Conservation (phyloP, 306 rosid genomes). For the Betula pendula region DNA sequence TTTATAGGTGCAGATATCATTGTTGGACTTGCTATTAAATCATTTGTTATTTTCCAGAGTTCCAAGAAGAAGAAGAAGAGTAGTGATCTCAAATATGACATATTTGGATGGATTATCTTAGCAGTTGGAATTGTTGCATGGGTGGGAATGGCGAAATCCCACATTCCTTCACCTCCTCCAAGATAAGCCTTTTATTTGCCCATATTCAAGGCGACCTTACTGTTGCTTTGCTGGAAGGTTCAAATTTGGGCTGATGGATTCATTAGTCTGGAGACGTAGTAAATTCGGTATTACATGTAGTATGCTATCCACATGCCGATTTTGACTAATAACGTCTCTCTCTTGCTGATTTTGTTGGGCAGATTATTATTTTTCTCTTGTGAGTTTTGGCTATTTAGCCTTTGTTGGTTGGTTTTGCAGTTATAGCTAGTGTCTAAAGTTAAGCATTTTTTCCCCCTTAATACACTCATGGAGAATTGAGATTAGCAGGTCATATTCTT, state of each 20-base stretch:
- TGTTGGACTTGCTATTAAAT: background rate
- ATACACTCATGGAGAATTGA: background rate
- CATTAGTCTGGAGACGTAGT: slow-evolving; percentile 19
- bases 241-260: slow-evolving; percentile 22
- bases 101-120: slow-evolving; percentile 82
- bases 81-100: slow-evolving; percentile 70
- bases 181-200: slow-evolving; percentile 41
- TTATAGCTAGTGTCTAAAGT: background rate
- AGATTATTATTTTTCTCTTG: slow-evolving; percentile 1
- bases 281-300: slow-evolving; percentile 28
- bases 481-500: background rate
- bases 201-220: slow-evolving; percentile 15
- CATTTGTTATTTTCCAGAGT: slow-evolving; percentile 36
- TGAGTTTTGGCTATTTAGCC: background rate
- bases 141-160: slow-evolving; percentile 77
- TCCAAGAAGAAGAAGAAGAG: slow-evolving; percentile 61
- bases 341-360: slow-evolving; percentile 10
- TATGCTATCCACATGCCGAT: slow-evolving; percentile 16
- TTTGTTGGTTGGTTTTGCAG: slow-evolving; percentile 15
- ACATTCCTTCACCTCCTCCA: slow-evolving; percentile 59
- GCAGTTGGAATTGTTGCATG: slow-evolving; percentile 69
- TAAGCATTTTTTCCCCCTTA: background rate
- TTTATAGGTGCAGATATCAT: background rate
- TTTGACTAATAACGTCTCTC: slow-evolving; percentile 8
- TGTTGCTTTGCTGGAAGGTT: slow-evolving; percentile 27